A percentile compares a stretch with the other conserved stretches of the same genome.
phyloP scores from a whole-genome alignment of 257 asterid genomes.

The Catharanthus roseus region DNA sequence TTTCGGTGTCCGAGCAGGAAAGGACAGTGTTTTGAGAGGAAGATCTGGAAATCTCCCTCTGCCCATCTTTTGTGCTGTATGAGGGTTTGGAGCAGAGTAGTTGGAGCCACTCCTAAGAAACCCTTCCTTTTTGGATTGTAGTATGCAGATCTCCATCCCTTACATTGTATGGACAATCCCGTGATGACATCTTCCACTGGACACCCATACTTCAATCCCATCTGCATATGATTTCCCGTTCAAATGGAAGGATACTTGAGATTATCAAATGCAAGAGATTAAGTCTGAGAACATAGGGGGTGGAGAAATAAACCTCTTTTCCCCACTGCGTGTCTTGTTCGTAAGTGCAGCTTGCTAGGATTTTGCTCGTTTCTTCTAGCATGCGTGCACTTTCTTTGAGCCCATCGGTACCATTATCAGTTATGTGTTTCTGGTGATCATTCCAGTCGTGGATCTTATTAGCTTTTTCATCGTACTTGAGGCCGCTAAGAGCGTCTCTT shows the following conservation, averaged over 20 bases:
- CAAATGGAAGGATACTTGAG: no score
- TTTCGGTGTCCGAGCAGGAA: constrained; percentile 18
- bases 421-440: not conserved
- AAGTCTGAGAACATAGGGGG: not conserved
- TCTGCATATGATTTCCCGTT: constrained; percentile 19
- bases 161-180: constrained; percentile 27
- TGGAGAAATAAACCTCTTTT: constrained; percentile 25
- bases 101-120: constrained; percentile 30
- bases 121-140: constrained; percentile 18
- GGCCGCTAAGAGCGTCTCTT: constrained; percentile 28
- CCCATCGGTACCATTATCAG: not conserved
- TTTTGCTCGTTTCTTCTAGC: constrained; percentile 13
- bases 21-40: constrained; percentile 25
- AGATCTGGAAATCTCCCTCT: constrained; percentile 29
- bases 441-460: constrained; percentile 16
- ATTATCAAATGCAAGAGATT: not conserved
- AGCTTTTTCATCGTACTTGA: constrained; percentile 11
- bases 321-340: constrained; percentile 32
- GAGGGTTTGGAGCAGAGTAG: constrained; percentile 19
- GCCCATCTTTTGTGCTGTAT: constrained; percentile 32
- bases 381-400: constrained; percentile 4
- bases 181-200: constrained; percentile 28
- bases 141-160: constrained; percentile 29
- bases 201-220: constrained; percentile 31
- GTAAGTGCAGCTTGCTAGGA: constrained; percentile 22